phyloP scores from a whole-genome alignment of 1,139 yeast genomes.

The Taphrina sp. region DNA sequence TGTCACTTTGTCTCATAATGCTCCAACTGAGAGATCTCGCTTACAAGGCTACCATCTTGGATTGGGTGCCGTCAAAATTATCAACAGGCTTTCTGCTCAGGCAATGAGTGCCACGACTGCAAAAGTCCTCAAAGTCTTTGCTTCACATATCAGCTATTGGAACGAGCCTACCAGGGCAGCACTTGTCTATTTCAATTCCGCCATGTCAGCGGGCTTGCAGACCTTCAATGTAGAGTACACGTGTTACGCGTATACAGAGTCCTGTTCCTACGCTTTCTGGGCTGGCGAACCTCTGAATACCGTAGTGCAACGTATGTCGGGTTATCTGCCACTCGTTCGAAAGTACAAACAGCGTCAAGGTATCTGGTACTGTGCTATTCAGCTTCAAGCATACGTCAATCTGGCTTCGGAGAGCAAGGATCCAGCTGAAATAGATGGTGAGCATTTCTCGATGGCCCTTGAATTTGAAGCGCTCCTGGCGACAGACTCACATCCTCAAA shows the following conservation, averaged over 20 bases:
- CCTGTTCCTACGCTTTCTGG: constrained; percentile 26
- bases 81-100: constrained; percentile 7
- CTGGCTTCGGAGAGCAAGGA: constrained; percentile 7
- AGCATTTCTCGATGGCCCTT: constrained; percentile 8
- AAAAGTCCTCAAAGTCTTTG: constrained; percentile 25
- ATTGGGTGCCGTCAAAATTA: constrained; percentile 18
- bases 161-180: constrained; percentile 24
- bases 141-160: constrained; percentile 26
- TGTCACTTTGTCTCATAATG: constrained; percentile 7
- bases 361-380: constrained; percentile 22
- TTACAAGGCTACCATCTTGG: constrained; percentile 26
- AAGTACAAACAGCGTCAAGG: constrained; percentile 15
- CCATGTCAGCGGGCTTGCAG: constrained; percentile 21
- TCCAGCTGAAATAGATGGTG: constrained; percentile 15
- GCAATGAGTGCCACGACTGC: constrained; percentile 8
- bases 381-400: constrained; percentile 17
- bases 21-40: constrained; percentile 5
- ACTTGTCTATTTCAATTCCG: constrained; percentile 29
- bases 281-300: constrained; percentile 25
- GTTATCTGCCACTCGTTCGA: constrained; percentile 10
- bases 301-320: constrained; percentile 15
- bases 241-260: constrained; percentile 21
- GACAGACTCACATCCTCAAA: constrained; percentile 24
- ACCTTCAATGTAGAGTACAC: constrained; percentile 26
- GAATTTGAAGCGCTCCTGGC: constrained; percentile 19